Base-by-base conservation (phyloP, 73 alveolate genomes). In the Paraurostyla sp. region DNA sequence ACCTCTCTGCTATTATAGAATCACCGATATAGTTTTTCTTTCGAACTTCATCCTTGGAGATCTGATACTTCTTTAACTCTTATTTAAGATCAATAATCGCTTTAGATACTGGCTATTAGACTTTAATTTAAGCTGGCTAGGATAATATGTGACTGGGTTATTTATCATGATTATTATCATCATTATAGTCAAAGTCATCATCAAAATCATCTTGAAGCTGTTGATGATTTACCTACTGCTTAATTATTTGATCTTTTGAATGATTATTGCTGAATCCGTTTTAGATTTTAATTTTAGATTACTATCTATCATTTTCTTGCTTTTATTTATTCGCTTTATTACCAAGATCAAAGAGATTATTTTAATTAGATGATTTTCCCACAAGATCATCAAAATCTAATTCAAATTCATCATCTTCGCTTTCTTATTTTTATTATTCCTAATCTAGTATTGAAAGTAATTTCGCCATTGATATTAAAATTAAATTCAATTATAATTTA, bases 1-100 rank as follows among this genome's bases (percentile, higher is more conserved):
- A 35, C 33, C 89, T 25, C 46, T 78, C 89, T 0, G 89, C 89
- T 25, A 78, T 78, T 15, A 78, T 54, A 7, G 89, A 76, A 54
- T 78, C 89, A 18, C 89, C 89, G 0, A 78, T 78, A 35, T 52
- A 78, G 59, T 78, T 78, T 60, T 78, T 78, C 46, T 36, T 78
- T 52, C 50, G 49, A 16, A 54, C 40, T 54, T 78, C 89, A 4
- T 78, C 76, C 38, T 78, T 78, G 9, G 89, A 20, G 27, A 43
- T 54, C 0, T 51, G 62, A 42, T 16, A 78, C 49, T 78, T 51
- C 46, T 78, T 78, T 35, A 51, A 78, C 23, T 78, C 78, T 15
- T 22, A 9, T 36, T 62, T 62, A 32, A 15, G 7, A 32, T 62
- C 54, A 27, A 6, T 35, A 6, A 7, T 62, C 52, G 15, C 25